A percentile compares a stretch with the other conserved stretches of the same genome.
Conservation (phyloP, 768 basidiomycete genomes). For the Tulasnella sp. region DNA sequence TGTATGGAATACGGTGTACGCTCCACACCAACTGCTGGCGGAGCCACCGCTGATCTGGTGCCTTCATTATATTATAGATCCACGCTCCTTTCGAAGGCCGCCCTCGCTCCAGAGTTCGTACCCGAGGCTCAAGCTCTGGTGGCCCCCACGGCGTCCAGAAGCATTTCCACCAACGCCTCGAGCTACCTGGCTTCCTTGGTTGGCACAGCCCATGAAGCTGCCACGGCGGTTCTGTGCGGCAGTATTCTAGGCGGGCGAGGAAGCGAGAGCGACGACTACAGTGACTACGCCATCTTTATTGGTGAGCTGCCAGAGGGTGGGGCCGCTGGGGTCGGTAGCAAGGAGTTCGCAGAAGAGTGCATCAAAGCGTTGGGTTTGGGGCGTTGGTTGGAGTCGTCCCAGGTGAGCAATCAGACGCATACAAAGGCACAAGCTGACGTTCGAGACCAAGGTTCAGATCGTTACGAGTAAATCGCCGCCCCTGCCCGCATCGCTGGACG, state of each 20-base stretch:
- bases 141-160: background rate
- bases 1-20: constrained; percentile 4
- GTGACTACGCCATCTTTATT: constrained; percentile 9
- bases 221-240: background rate
- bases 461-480: background rate
- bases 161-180: background rate
- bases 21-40: background rate
- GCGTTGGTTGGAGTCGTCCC: background rate
- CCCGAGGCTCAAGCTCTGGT: constrained; percentile 9
- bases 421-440: background rate
- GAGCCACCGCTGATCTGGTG: background rate
- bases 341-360: background rate
- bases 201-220: constrained; percentile 5
- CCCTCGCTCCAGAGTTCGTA: background rate
- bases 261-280: constrained; percentile 13
- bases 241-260: constrained; percentile 12
- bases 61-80: background rate
- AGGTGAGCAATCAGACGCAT: background rate
- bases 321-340: background rate
- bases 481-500: constrained; percentile 5
- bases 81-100: background rate
- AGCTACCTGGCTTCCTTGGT: background rate
- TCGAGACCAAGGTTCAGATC: background rate
- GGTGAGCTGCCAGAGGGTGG: background rate
- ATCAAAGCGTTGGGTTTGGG: constrained; percentile 1